phyloP scores from a whole-genome alignment of 2,329 filamentous ascomycete species.

The Sclerotinia borealis region DNA sequence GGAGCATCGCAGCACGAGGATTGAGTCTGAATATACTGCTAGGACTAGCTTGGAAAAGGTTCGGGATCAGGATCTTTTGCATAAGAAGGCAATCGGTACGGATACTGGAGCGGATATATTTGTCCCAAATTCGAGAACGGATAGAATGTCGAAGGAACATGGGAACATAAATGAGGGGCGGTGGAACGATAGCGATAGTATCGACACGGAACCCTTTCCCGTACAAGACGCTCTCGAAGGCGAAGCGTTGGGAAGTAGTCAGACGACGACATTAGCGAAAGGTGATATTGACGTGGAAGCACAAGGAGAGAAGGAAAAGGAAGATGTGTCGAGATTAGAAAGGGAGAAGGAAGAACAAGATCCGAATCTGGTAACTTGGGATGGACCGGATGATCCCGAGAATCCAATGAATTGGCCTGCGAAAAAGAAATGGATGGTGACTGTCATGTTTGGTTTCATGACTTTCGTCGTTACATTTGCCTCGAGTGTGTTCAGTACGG shows the following conservation, averaged over 20 bases:
- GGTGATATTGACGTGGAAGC: neutral
- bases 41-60: neutral
- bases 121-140: neutral
- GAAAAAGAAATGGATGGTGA: slow-evolving; percentile 25
- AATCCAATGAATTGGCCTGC: slow-evolving; percentile 21
- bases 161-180: neutral
- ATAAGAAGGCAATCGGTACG: neutral
- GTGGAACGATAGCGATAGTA: neutral
- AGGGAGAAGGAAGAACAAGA: neutral
- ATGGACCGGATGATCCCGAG: slow-evolving; percentile 15
- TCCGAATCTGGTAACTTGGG: slow-evolving; percentile 15
- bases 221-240: neutral
- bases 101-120: neutral
- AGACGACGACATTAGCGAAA: slow-evolving; percentile 1
- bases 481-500: slow-evolving; percentile 26
- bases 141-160: neutral
- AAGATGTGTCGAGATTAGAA: neutral
- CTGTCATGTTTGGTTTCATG: slow-evolving; percentile 27
- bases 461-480: slow-evolving; percentile 35
- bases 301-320: neutral
- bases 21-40: neutral
- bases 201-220: neutral
- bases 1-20: neutral
- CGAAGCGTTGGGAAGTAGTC: neutral
- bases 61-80: neutral